These are phyloP conservation scores for Cucurbitaria berberidis DNA, from an alignment of 2,329 filamentous ascomycete genomes.

Conservation along the genomic window DNA sequence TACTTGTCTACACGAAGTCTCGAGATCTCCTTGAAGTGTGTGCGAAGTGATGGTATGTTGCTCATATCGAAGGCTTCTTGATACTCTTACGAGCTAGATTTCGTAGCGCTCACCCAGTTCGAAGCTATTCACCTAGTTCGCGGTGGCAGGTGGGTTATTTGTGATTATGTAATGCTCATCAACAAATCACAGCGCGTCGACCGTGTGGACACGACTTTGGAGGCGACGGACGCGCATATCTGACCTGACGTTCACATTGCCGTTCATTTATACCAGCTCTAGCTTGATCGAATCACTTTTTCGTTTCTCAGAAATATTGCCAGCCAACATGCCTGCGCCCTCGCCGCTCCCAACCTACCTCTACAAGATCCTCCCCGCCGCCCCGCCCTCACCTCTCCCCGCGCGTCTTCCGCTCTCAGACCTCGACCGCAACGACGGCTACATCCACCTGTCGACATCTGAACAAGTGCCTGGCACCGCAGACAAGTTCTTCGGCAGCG, in stretches of 20 bases:
- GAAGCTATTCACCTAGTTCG: not conserved
- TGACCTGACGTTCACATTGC: too few species aligned
- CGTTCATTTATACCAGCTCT: too few species aligned
- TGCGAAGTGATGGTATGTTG: not conserved
- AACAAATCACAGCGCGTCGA: slow-evolving; percentile 12
- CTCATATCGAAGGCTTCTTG: not conserved
- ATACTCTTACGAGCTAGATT: not conserved
- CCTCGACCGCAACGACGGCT: slow-evolving; percentile 66
- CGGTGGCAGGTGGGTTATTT: slow-evolving; percentile 1
- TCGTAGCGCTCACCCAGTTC: slow-evolving; percentile 3
- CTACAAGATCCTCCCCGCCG: slow-evolving; percentile 66
- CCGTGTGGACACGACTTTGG: not conserved
- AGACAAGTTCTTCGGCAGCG: slow-evolving; percentile 42
- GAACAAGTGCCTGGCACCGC: slow-evolving; percentile 54
- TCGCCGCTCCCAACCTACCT: slow-evolving; percentile 48
- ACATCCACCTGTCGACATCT: slow-evolving; percentile 66
- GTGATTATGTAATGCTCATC: slow-evolving; percentile 19
- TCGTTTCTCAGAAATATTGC: too few species aligned
- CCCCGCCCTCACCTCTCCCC: slow-evolving; percentile 62
- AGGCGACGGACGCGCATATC: not conserved
- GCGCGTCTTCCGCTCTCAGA: slow-evolving; percentile 63
- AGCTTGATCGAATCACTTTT: not conserved
- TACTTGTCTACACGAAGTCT: not conserved
- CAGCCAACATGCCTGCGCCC: slow-evolving; percentile 37
- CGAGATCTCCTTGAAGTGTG: not conserved